phyloP scores from a whole-genome alignment of 2,329 filamentous ascomycete species.

The Claviceps paspali region DNA sequence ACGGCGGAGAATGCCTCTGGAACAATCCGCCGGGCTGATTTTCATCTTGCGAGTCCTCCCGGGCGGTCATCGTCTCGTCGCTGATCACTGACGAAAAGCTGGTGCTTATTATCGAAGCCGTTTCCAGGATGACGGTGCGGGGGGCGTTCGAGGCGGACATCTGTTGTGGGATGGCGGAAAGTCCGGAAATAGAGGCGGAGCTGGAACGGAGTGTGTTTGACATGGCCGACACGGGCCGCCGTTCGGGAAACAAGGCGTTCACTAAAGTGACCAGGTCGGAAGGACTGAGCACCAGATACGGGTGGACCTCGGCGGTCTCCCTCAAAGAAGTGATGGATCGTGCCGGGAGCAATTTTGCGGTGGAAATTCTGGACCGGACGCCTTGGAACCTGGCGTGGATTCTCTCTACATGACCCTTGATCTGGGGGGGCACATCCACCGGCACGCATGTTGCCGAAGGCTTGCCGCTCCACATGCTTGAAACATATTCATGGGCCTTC shows the following conservation, averaged over 20 bases:
- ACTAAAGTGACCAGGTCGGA: constrained; percentile 67
- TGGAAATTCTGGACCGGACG: constrained; percentile 30
- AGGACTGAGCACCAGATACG: constrained; percentile 65
- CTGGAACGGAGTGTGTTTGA: constrained; percentile 49
- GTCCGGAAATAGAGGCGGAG: constrained; percentile 53
- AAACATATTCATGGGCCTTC: constrained; percentile 63
- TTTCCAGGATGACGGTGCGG: constrained; percentile 36
- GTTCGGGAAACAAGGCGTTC: constrained; percentile 70
- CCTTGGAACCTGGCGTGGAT: constrained; percentile 51
- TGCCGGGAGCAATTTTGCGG: constrained; percentile 50
- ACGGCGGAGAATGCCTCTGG: constrained; percentile 38
- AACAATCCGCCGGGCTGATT: constrained; percentile 31
- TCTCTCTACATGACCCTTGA: constrained; percentile 55
- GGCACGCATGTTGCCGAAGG: constrained; percentile 36
- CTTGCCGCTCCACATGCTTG: constrained; percentile 60
- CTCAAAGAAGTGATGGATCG: constrained; percentile 57
- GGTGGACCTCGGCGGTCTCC: constrained; percentile 65
- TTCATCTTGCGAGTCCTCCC: constrained; percentile 47
- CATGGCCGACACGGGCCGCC: constrained; percentile 46
- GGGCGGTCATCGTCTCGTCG: constrained; percentile 46
- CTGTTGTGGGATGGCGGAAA: constrained; percentile 50
- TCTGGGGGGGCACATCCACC: constrained; percentile 39
- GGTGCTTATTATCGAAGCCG: constrained; percentile 55
- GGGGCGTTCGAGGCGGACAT: constrained; percentile 42
- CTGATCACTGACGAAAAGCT: constrained; percentile 59